Base-by-base conservation (phyloP, 2,329 filamentous ascomycete species). In the Berkeleyomyces rouxiae region DNA sequence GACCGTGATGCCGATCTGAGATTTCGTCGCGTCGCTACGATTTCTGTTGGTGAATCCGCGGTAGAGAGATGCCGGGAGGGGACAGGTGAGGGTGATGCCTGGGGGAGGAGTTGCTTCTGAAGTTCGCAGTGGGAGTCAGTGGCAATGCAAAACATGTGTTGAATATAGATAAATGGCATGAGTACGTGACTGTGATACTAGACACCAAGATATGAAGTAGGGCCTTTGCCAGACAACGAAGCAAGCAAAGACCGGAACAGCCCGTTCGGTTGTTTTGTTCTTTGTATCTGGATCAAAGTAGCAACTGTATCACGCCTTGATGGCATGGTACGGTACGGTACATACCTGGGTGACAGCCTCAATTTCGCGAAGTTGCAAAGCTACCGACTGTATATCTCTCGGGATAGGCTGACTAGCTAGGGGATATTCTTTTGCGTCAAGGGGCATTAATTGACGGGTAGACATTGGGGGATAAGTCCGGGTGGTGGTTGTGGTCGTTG, bases 391-490 rank as follows among this genome's bases (percentile, higher is more conserved):
- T 65, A 99, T 77, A 60, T 87, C 85, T 13, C 84, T 81, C 1
- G 93, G 93, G 1, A 91, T 95, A 0, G 89, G 86, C 59, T 88
- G 85, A 66, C 82, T 80, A 44, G 92, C 92, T 39, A 99, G 78
- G 46, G 93, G 93, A 72, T 95, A 99, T 68, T 93, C 84, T 72
- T 95, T 95, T 11, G 86, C 79, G 72, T 97, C 90, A 64, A 96
- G 82, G 61, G 85, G 80, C 64, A 90, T 79, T 60, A 84, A 82
- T 61, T 82, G 82, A 67, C 83, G 84, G 67, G 96, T 83, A 63
- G 88, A 78, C 64, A 96, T 78, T n/a, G 90, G 90, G 57, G 92
- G 91, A 67, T 93, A 95, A 73, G 74, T 89, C 79, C 72, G 85
- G 67, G 90, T 88, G 1, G 91, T 95, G 0, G 90, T 95, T 0